phyloP scores from a whole-genome alignment of 163 green algal genomes.

The Scenedesmus sp. region DNA sequence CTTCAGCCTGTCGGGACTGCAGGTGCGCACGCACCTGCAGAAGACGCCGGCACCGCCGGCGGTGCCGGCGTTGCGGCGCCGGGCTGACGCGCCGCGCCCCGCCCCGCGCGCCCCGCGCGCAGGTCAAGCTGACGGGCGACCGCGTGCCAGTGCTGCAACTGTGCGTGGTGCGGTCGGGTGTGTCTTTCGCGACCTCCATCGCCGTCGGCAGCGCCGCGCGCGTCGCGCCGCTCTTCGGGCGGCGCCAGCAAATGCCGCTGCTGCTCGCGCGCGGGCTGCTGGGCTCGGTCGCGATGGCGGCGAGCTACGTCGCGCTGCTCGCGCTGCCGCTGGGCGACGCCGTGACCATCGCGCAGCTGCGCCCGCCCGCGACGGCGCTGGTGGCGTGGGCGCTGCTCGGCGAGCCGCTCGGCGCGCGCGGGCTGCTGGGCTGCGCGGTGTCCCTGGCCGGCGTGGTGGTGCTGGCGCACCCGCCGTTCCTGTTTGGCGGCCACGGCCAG shows the following conservation, averaged over 20 bases:
- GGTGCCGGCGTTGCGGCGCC: too few species aligned
- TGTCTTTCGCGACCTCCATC: conserved; percentile 23
- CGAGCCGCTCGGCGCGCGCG: conserved; percentile 38
- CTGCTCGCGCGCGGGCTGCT: conserved; percentile 29
- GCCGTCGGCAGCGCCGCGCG: not conserved
- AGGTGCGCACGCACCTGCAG: too few species aligned
- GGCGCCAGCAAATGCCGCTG: conserved; percentile 10
- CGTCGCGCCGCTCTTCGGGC: conserved; percentile 31
- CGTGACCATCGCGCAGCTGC: conserved; percentile 20
- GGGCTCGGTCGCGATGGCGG: conserved; percentile 23
- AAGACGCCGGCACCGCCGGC: too few species aligned
- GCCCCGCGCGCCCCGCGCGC: not conserved
- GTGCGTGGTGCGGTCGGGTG: conserved; percentile 29
- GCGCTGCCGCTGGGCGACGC: conserved; percentile 51
- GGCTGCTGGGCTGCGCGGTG: conserved; percentile 35
- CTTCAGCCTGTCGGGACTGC: not conserved
- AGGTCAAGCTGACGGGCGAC: conserved; percentile 41
- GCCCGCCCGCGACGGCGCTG: conserved; percentile 47
- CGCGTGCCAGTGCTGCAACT: conserved; percentile 38
- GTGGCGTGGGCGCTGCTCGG: conserved; percentile 49
- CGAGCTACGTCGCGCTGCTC: conserved; percentile 43
- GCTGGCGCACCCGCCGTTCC: conserved; percentile 54
- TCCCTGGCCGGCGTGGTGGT: conserved; percentile 53
- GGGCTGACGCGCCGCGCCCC: too few species aligned
- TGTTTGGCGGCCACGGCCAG: conserved; percentile 41